Evolutionary conservation across 106 monocot genomes (phyloP).

Genomic region (Dendrobium catenatum): DNA sequence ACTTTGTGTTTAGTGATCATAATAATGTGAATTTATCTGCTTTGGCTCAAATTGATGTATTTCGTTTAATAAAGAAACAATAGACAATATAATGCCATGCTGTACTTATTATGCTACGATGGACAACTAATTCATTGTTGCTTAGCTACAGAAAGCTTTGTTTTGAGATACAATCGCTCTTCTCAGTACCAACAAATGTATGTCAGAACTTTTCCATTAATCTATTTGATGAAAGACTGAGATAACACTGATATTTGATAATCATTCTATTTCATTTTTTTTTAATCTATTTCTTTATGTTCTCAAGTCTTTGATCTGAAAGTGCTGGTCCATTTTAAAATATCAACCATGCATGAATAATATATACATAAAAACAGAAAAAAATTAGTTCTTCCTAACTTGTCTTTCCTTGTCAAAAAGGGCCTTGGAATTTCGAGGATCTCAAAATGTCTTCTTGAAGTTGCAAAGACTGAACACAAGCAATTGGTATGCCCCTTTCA

Average conservation of each 20-base stretch:
- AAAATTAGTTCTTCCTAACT: neutral
- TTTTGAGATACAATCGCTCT: neutral
- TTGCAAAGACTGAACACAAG: constrained; percentile 3
- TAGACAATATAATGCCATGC: neutral
- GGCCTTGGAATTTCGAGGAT: constrained; percentile 8
- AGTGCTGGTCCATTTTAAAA: neutral
- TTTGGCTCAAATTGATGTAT: neutral
- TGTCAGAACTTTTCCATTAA: no score
- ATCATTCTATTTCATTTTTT: neutral
- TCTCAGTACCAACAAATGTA: no score
- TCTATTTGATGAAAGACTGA: no score
- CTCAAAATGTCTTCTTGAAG: constrained; percentile 5
- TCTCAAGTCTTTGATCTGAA: neutral
- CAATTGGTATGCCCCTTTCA: constrained; percentile 3
- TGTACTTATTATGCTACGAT: neutral
- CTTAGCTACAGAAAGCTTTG: neutral
- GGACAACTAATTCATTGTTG: neutral
- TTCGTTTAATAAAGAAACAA: no score
- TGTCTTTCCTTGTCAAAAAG: neutral
- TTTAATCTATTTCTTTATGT: neutral
- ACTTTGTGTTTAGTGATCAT: neutral
- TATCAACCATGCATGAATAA: neutral
- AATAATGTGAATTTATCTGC: no score
- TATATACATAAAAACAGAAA: neutral
- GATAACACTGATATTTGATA: no score